Evolutionary conservation across 73 alveolate species (phyloP).

Genomic region (Urostyla sp.): DNA sequence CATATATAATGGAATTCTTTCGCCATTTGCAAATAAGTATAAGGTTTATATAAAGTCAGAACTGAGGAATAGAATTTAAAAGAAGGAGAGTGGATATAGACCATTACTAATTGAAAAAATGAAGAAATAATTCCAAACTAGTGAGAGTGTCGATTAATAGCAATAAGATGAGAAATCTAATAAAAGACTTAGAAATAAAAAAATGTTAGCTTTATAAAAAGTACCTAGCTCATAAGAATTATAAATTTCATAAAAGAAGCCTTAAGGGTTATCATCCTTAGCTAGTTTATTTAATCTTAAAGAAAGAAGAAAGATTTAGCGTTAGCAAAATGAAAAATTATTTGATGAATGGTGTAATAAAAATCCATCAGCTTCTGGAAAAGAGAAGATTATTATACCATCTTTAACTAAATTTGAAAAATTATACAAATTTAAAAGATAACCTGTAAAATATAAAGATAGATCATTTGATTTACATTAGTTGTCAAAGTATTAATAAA

Average conservation of each 20-base stretch:
- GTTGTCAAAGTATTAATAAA: neutral
- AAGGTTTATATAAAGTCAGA: constrained; percentile 30
- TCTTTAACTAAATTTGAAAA: neutral
- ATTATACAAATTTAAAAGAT: neutral
- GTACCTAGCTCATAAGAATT: no score
- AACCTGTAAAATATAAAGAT: neutral
- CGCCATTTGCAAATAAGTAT: constrained; percentile 37
- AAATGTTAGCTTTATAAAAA: neutral
- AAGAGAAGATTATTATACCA: neutral
- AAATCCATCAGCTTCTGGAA: neutral
- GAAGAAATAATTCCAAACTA: neutral
- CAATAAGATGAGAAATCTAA: no score
- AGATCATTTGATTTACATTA: constrained; percentile 20
- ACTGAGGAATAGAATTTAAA: neutral
- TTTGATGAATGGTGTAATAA: constrained; percentile 1
- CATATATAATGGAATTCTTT: constrained; percentile 36
- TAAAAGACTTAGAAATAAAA: neutral
- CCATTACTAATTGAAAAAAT: neutral
- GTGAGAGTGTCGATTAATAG: neutral
- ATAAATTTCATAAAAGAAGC: neutral
- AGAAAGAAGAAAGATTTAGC: neutral
- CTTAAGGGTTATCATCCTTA: neutral
- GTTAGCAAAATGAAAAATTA: neutral
- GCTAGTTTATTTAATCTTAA: neutral
- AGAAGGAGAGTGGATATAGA: neutral